These are phyloP conservation scores for Citeromyces hawaiiensis DNA, from an alignment of 1,139 yeast genomes.

Conservation along the genomic window DNA sequence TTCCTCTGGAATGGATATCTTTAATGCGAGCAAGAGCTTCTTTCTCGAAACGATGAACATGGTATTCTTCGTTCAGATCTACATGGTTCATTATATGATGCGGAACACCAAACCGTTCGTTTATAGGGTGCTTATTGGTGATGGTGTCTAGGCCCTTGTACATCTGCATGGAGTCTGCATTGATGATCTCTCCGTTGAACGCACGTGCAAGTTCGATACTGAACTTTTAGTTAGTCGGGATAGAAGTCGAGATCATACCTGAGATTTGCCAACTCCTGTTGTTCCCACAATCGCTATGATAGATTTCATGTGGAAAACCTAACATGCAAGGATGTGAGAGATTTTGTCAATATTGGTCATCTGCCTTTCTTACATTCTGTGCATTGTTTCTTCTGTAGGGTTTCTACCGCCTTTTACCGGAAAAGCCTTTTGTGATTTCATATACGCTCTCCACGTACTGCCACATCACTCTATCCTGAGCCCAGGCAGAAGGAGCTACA, in stretches of 20 bases:
- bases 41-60: slow-evolving; percentile 63
- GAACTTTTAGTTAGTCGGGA: slow-evolving; percentile 20
- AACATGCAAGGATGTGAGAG: no score
- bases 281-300: slow-evolving; percentile 45
- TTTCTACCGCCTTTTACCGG: no score
- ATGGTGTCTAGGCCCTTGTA: slow-evolving; percentile 61
- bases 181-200: slow-evolving; percentile 79
- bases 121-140: slow-evolving; percentile 83
- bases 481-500: no score
- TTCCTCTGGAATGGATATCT: slow-evolving; percentile 56
- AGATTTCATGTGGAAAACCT: slow-evolving; percentile 1
- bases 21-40: slow-evolving; percentile 50
- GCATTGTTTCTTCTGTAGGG: no score
- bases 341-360: no score
- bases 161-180: slow-evolving; percentile 97
- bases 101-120: slow-evolving; percentile 56
- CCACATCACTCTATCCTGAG: no score
- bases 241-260: slow-evolving; percentile 20
- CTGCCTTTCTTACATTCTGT: no score
- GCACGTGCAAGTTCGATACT: slow-evolving; percentile 68
- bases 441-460: no score
- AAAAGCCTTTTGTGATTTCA: no score
- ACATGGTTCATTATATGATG: slow-evolving; percentile 88
- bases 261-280: slow-evolving; percentile 97
- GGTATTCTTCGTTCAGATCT: slow-evolving; percentile 69